Conservation (phyloP, 495 filamentous ascomycete species). For the Polyplosphaeria fusca region DNA sequence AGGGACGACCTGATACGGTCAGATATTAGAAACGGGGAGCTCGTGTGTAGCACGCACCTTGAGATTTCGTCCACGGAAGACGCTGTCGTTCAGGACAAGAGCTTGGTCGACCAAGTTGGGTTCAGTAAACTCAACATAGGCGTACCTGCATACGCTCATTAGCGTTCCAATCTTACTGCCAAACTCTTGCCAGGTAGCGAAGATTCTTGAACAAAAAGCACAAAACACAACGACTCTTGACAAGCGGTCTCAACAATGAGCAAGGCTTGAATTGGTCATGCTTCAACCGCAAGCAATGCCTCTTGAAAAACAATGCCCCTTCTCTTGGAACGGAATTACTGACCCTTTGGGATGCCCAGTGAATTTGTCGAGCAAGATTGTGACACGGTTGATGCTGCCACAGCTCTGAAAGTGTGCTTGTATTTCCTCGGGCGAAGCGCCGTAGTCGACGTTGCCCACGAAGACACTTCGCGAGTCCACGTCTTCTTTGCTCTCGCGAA, state of each 20-base stretch:
- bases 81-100: constrained; percentile 91
- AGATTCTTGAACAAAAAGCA: constrained; percentile 17
- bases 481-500: constrained; percentile 91
- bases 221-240: not conserved
- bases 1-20: constrained; percentile 67
- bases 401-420: constrained; percentile 98
- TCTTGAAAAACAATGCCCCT: constrained; percentile 33
- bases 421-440: constrained; percentile 95
- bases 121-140: constrained; percentile 98
- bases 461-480: constrained; percentile 95
- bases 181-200: constrained; percentile 52
- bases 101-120: constrained; percentile 90
- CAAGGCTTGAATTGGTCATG: too few relatives aligned
- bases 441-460: constrained; percentile 98
- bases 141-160: constrained; percentile 68
- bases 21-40: constrained; percentile 9
- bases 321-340: constrained; percentile 42
- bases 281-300: constrained; percentile 11
- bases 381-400: constrained; percentile 96
- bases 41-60: constrained; percentile 58
- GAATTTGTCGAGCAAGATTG: constrained; percentile 96
- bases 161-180: constrained; percentile 50
- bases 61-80: constrained; percentile 89
- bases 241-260: too few relatives aligned
- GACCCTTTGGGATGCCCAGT: constrained; percentile 98